phyloP scores from a whole-genome alignment of 2,329 filamentous ascomycete genomes.

The Trichophyton rubrum region DNA sequence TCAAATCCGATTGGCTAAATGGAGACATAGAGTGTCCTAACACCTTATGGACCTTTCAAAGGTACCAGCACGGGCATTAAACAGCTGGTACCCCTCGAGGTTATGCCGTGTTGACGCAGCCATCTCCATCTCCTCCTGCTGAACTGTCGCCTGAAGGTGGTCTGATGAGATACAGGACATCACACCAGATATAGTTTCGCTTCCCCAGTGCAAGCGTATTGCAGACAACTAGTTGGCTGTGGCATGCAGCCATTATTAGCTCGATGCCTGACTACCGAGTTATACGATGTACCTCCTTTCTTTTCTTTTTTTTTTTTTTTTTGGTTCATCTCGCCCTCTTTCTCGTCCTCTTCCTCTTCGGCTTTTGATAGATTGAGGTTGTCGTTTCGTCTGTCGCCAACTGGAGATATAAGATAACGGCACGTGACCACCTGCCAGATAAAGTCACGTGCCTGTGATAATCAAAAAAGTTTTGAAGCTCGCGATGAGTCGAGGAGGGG shows the following conservation, averaged over 20 bases:
- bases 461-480: slow-evolving; percentile 1
- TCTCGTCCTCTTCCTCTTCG: background rate
- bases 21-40: background rate
- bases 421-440: background rate
- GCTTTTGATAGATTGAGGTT: background rate
- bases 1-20: background rate
- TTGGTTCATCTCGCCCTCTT: background rate
- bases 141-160: background rate
- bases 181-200: background rate
- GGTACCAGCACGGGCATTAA: background rate
- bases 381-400: background rate
- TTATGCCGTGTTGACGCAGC: background rate
- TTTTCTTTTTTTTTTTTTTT: background rate
- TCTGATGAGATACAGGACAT: background rate
- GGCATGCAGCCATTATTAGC: background rate
- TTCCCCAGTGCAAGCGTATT: too few relatives aligned
- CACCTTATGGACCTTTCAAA: background rate
- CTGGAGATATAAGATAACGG: background rate
- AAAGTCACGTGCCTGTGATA: background rate
- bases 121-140: background rate
- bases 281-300: background rate
- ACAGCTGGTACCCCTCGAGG: background rate
- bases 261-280: background rate
- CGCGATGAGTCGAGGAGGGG: slow-evolving; percentile 1
- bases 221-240: background rate